Conservation (phyloP, 495 filamentous ascomycete species). For the Aspergillus asperescens region DNA sequence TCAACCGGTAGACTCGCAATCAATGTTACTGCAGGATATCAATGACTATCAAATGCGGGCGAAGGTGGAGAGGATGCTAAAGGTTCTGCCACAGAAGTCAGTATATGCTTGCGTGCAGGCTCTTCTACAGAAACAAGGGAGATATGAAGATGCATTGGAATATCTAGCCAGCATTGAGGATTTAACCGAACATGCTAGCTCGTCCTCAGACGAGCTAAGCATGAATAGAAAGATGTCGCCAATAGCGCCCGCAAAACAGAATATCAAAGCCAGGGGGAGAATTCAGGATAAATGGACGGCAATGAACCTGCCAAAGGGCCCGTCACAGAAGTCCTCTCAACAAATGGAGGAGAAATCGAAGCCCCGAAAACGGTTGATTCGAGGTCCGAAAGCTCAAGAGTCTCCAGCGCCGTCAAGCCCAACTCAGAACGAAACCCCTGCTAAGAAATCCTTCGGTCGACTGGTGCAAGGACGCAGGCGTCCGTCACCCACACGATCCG, state of each 20-base stretch:
- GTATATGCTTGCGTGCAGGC: constrained; percentile 49
- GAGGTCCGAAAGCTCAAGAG: constrained; percentile 31
- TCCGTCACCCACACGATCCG: constrained; percentile 41
- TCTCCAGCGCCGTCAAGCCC: constrained; percentile 21
- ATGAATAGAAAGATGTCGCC: constrained; percentile 11
- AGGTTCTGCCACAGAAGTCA: constrained; percentile 47
- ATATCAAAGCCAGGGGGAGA: constrained; percentile 53
- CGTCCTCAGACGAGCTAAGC: constrained; percentile 41
- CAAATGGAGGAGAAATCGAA: constrained; percentile 26
- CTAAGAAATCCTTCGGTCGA: constrained; percentile 42
- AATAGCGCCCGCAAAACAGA: constrained; percentile 44
- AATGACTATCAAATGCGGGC: constrained; percentile 44
- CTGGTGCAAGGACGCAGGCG: constrained; percentile 56
- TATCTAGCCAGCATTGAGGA: constrained; percentile 34
- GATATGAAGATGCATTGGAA: constrained; percentile 56
- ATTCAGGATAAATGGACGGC: constrained; percentile 60
- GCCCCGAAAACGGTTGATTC: constrained; percentile 37
- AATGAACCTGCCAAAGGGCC: constrained; percentile 30
- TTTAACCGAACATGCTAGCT: constrained; percentile 10
- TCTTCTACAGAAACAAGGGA: constrained; percentile 47
- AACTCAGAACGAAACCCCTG: constrained; percentile 22
- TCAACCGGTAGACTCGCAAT: constrained; percentile 33
- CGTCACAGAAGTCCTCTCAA: constrained; percentile 17
- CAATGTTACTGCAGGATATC: constrained; percentile 50
- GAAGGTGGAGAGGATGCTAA: constrained; percentile 53